Base-by-base conservation (phyloP, 148 eudicot species). In the Bassia scoparia region DNA sequence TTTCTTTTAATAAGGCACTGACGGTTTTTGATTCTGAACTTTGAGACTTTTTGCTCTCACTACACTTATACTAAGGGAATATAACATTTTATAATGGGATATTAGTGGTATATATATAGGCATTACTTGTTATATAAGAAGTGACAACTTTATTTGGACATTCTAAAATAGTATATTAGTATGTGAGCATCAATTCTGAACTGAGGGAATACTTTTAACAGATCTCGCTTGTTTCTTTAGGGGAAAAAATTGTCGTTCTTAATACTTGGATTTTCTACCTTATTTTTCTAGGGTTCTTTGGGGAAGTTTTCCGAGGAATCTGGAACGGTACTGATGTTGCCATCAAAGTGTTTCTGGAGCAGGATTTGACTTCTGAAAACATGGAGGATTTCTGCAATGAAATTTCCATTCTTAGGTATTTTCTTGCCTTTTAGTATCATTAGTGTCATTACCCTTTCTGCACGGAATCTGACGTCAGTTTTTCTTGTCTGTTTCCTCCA, bases 311-410 rank as follows among this genome's bases (percentile, higher is more conserved):
- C 68, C 97, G 94, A 73, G 99, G 99, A 33, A 76, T 85, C 61
- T 95, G 99, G 99, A 92, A 95, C 82, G 99, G 97, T 62, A 92
- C 97, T 18, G 96, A 92, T 70, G 99, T 95, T 70, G 99, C 99
- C 27, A 89, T 95, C 82, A 95, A 95, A 86, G 88, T 95, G 59
- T 92, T 95, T 74, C 81, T 95, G 80, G 97, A 92, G 87, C 99
- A 95, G 87, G 99, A 95, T 80, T 85, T 95, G 77, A 95, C 97
- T 68, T 84, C 87, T 52, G 99, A 95, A 87, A 95, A 92, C 76
- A 92, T 95, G 97, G 92, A 90, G 80, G 99, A 95, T 75, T 95
- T 95, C 71, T 95, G 99, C 87, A 95, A 95, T 72, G 99, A 95
- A 76, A 90, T 96, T 74, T 81, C 99, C 55, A 96, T 96, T 81